Evolutionary conservation across 2,329 filamentous ascomycete species (phyloP), one percentile per base, ranked within the genome.

Genomic region (Chaetoscypha palmicola): DNA sequence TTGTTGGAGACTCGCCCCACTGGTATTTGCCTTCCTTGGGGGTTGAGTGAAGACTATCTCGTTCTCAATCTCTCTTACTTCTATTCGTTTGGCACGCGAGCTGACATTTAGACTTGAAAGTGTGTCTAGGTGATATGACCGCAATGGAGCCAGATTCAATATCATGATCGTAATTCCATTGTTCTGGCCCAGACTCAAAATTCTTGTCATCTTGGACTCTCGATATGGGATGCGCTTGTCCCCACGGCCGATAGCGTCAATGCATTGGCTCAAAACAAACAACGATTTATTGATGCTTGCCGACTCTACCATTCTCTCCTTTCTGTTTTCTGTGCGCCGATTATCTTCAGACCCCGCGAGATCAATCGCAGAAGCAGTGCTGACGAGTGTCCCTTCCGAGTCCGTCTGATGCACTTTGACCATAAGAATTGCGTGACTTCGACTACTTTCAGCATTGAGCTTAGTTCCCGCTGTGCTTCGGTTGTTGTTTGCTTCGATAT

Each of bases 281-380:
- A 97, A 72, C 51, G 87, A 94, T 69, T 96, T 97, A 74, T 97
- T 97, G 71, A 97, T 97, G 59, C 87, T 91, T 0, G 91, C 89
- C 30, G 89, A 95, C 65, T 97, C 91, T n/a, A 95, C 78, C 62
- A 97, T 72, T 20, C 91, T 77, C 64, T 95, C 89, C 63, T 90
- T 92, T 57, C 83, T 88, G 64, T 97, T 97, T 41, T 95, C 91
- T 0, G 91, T 97, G 38, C 91, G 75, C 38, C 91, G 77, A 63
- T 97, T 97, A 65, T 97, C 91, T 66, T 97, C 92, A 1, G 90
- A 96, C 31, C 91, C 91, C 44, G 91, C 91, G 56, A 97, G 73
- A 66, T 97, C 91, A 63, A 97, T 97, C 58, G 89, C 90, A 2
- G 87, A 95, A 11, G 86, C 89, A 2, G 84, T 92, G 68, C 88